Conservation (phyloP, 495 filamentous ascomycete species). For the Aspergillus heteromorphus region DNA sequence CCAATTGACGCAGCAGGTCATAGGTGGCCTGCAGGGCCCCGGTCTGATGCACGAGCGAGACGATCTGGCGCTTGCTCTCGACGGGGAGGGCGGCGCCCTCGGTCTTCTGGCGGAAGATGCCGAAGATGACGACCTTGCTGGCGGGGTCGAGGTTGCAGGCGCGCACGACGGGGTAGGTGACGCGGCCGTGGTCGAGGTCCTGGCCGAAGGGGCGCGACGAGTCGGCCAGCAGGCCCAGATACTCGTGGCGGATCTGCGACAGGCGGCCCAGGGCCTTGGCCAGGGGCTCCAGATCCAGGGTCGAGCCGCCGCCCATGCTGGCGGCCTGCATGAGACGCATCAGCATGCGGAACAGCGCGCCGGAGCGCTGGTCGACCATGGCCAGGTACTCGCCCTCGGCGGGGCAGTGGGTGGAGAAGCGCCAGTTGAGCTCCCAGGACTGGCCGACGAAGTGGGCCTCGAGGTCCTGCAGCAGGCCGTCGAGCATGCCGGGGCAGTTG, state of each 20-base stretch:
- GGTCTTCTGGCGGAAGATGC: conserved; percentile 31
- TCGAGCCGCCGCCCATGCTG: conserved; percentile 8
- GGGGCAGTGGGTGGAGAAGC: conserved; percentile 13
- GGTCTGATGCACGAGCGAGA: conserved; percentile 6
- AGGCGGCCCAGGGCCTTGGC: conserved; percentile 20
- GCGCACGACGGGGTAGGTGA: conserved; percentile 23
- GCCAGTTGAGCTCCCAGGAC: conserved; percentile 27
- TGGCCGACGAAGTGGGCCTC: conserved; percentile 23
- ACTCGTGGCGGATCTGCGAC: conserved; percentile 33
- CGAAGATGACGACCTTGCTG: conserved; percentile 29
- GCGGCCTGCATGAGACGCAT: conserved; percentile 20
- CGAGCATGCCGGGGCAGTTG: conserved; percentile 12
- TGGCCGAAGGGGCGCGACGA: conserved; percentile 17
- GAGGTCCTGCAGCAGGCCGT: conserved; percentile 17
- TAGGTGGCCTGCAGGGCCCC: conserved; percentile 11
- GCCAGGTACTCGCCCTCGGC: conserved; percentile 21
- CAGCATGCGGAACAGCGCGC: conserved; percentile 24
- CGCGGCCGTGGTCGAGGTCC: conserved; percentile 31
- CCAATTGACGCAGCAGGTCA: conserved; percentile 8
- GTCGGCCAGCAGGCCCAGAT: conserved; percentile 23
- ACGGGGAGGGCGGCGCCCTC: neutral
- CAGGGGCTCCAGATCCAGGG: conserved; percentile 16
- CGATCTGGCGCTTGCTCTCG: conserved; percentile 15
- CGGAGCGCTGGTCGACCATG: conserved; percentile 27
- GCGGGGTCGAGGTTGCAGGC: conserved; percentile 9